A percentile compares a stretch with the other conserved stretches of the same genome.
phyloP scores from a whole-genome alignment of 805 yeast genomes.

The Blastobotrys terrestris region DNA sequence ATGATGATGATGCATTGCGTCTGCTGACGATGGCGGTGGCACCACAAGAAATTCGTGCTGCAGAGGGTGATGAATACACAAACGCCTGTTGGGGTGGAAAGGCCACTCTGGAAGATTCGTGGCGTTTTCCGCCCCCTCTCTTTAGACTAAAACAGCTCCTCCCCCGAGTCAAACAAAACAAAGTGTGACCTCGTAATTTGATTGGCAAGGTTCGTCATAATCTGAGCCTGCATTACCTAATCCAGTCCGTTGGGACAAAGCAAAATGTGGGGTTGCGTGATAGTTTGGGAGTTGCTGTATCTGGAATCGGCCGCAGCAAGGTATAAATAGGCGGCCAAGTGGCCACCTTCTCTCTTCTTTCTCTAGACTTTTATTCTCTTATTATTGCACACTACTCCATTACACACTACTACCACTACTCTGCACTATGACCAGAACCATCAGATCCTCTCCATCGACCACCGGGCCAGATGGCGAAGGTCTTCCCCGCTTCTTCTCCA shows the following conservation, averaged over 20 bases:
- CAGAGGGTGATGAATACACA: no score
- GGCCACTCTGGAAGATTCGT: neutral
- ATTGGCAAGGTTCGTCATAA: neutral
- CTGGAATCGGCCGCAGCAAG: neutral
- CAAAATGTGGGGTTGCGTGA: neutral
- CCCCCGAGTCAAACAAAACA: neutral
- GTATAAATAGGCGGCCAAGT: neutral
- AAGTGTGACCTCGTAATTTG: neutral
- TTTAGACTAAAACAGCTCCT: neutral
- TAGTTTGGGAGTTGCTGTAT: neutral
- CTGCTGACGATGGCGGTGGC: neutral
- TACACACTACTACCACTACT: neutral
- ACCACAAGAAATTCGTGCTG: no score
- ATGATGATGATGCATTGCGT: neutral
- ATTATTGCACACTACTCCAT: neutral
- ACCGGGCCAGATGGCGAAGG: conserved; percentile 10
- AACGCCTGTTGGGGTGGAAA: neutral
- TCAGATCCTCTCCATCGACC: conserved; percentile 7
- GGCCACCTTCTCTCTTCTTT: no score
- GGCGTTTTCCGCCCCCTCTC: neutral
- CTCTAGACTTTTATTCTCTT: no score
- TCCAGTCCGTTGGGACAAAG: neutral
- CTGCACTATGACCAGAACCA: conserved; percentile 21
- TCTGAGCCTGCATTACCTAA: neutral
- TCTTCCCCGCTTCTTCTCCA: conserved; percentile 67